Evolutionary conservation across 2,329 filamentous ascomycete genomes (phyloP).

Genomic region (Diaporthe caulivora): DNA sequence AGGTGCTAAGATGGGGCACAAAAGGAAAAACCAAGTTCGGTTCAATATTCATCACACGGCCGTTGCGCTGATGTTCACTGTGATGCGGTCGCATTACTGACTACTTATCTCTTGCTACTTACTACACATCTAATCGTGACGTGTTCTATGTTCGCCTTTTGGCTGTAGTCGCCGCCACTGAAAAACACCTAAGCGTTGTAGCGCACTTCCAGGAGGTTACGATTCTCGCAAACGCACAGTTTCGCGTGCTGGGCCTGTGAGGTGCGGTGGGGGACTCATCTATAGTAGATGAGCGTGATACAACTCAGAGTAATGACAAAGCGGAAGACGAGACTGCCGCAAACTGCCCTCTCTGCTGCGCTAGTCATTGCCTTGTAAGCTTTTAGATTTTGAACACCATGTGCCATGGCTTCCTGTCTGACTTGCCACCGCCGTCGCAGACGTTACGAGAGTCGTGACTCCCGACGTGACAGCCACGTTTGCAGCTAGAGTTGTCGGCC

Average conservation of each 20-base stretch:
- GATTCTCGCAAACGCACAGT: neutral
- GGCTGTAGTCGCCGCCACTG: neutral
- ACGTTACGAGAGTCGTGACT: constrained; percentile 16
- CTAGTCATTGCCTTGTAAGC: neutral
- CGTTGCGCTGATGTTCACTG: too few species aligned
- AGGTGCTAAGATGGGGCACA: too few species aligned
- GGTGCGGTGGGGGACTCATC: neutral
- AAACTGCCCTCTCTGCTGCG: neutral
- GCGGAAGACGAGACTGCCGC: neutral
- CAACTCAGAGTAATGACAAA: neutral
- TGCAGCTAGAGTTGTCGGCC: neutral
- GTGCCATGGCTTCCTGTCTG: neutral
- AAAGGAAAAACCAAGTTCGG: too few species aligned
- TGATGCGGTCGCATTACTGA: neutral
- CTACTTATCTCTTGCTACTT: neutral
- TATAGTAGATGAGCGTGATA: neutral
- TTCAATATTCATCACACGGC: neutral
- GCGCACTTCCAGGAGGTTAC: neutral
- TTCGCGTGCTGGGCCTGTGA: too few species aligned
- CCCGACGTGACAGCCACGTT: neutral
- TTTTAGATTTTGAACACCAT: too few species aligned
- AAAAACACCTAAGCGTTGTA: neutral
- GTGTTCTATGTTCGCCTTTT: neutral
- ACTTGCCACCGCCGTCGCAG: neutral
- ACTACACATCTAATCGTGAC: too few species aligned